phyloP scores from a whole-genome alignment of 371 early-diverging fungal species.

The Syncephalis fuscata region DNA sequence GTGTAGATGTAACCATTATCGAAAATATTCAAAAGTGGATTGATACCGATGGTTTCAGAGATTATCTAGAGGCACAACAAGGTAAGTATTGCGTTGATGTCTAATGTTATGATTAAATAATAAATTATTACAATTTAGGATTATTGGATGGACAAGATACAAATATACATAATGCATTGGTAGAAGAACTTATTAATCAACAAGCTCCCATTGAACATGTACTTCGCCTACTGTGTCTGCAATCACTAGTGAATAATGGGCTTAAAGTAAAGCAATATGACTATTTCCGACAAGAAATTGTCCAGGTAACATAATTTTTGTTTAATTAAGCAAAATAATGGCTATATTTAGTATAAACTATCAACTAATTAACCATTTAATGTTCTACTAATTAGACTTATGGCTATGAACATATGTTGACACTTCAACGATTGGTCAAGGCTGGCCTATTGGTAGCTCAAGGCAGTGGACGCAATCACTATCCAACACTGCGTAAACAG shows the following conservation, averaged over 20 bases:
- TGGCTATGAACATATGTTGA: constrained; percentile 75
- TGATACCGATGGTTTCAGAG: constrained; percentile 60
- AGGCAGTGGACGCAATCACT: constrained; percentile 23
- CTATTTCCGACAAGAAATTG: constrained; percentile 60
- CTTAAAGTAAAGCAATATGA: constrained; percentile 66
- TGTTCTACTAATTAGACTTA: constrained; percentile 39
- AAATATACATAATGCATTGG: constrained; percentile 49
- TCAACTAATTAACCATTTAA: neutral
- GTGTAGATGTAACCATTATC: constrained; percentile 62
- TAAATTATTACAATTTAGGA: constrained; percentile 20
- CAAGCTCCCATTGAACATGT: constrained; percentile 52
- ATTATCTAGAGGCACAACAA: constrained; percentile 75
- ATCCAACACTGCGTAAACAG: constrained; percentile 39
- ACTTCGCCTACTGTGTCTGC: constrained; percentile 68
- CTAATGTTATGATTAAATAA: too few relatives aligned
- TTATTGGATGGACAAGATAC: constrained; percentile 64
- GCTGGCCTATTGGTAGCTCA: constrained; percentile 44
- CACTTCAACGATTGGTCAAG: constrained; percentile 52
- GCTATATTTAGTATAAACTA: neutral
- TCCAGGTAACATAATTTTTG: constrained; percentile 28
- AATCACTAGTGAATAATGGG: constrained; percentile 64
- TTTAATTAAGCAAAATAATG: too few relatives aligned
- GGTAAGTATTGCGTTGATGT: constrained; percentile 40
- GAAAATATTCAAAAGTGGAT: constrained; percentile 68
- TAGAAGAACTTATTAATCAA: constrained; percentile 65